Evolutionary conservation across 2,329 filamentous ascomycete species (phyloP).

Genomic region (Hypoxylon sp.): DNA sequence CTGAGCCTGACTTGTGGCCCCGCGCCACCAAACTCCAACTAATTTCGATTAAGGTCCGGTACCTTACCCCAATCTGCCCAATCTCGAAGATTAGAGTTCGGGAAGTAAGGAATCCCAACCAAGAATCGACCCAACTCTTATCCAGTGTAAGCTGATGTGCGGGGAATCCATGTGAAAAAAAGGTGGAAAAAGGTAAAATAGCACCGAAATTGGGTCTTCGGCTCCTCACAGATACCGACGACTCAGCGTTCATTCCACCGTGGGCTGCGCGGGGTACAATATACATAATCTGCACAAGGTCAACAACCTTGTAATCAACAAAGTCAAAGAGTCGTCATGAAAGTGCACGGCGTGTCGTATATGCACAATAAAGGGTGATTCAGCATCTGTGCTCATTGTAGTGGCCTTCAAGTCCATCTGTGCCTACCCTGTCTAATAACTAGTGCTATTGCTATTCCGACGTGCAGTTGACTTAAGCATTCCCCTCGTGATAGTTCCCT

Average conservation of each 20-base stretch:
- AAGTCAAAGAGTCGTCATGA: slow-evolving; percentile 5
- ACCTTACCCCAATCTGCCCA: slow-evolving; percentile 36
- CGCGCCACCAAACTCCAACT: slow-evolving; percentile 29
- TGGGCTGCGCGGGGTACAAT: background rate
- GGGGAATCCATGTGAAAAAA: slow-evolving; percentile 42
- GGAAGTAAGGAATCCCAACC: slow-evolving; percentile 17
- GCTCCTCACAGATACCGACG: slow-evolving; percentile 25
- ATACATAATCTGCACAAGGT: slow-evolving; percentile 10
- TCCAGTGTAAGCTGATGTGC: slow-evolving; percentile 34
- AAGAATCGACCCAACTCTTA: slow-evolving; percentile 20
- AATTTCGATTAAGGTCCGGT: slow-evolving; percentile 38
- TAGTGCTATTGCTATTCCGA: slow-evolving; percentile 21
- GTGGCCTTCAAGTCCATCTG: slow-evolving; percentile 1
- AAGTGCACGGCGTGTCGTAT: slow-evolving; percentile 50
- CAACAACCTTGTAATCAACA: background rate
- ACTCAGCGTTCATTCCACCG: background rate
- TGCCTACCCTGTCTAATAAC: slow-evolving; percentile 2
- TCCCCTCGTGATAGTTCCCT: slow-evolving; percentile 17
- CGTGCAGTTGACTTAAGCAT: slow-evolving; percentile 22
- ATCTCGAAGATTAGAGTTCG: slow-evolving; percentile 12
- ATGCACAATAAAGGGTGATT: slow-evolving; percentile 45
- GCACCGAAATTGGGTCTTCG: slow-evolving; percentile 38
- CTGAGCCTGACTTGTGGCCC: slow-evolving; percentile 17
- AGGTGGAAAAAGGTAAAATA: slow-evolving; percentile 21
- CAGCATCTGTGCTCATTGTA: slow-evolving; percentile 23